Percentiles rank a stretch among this genome's conserved stretches.
Conservation (phyloP, 2,329 filamentous ascomycete genomes). For the Sporothrix mexicana region DNA sequence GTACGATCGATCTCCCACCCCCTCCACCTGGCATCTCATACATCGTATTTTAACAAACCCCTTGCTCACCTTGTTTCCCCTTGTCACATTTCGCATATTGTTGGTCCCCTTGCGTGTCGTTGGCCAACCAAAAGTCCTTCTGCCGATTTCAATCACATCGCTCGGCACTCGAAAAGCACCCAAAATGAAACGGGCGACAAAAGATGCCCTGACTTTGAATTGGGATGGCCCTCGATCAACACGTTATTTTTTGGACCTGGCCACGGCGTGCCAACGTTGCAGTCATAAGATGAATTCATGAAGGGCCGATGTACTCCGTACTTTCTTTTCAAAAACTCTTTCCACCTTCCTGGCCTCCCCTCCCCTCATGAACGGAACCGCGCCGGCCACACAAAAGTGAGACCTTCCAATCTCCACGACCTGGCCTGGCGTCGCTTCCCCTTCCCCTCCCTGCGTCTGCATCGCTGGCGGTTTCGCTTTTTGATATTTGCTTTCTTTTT, state of each 20-base stretch:
- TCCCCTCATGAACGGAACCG: neutral
- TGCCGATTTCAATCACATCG: neutral
- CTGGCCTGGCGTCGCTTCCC: neutral
- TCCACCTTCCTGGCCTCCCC: neutral
- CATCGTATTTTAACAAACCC: neutral
- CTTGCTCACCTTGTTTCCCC: neutral
- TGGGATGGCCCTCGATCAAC: neutral
- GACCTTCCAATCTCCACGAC: conserved; percentile 24
- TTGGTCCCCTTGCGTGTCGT: neutral
- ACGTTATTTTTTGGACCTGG: neutral
- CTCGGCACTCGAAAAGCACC: conserved; percentile 3
- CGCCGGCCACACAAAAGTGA: conserved; percentile 11
- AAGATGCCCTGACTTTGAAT: neutral
- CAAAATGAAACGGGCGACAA: neutral
- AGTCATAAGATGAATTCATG: neutral
- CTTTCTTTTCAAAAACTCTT: neutral
- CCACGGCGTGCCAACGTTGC: neutral
- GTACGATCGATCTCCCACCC: conserved; percentile 8
- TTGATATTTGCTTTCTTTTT: conserved; percentile 10
- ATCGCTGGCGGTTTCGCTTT: conserved; percentile 1
- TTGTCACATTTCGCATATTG: neutral
- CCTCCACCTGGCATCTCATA: neutral
- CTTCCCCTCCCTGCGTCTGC: neutral
- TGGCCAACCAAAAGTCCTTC: neutral
- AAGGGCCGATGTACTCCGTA: neutral